Evolutionary conservation across 768 basidiomycete genomes (phyloP).

Genomic region (Lyophyllum decastes): DNA sequence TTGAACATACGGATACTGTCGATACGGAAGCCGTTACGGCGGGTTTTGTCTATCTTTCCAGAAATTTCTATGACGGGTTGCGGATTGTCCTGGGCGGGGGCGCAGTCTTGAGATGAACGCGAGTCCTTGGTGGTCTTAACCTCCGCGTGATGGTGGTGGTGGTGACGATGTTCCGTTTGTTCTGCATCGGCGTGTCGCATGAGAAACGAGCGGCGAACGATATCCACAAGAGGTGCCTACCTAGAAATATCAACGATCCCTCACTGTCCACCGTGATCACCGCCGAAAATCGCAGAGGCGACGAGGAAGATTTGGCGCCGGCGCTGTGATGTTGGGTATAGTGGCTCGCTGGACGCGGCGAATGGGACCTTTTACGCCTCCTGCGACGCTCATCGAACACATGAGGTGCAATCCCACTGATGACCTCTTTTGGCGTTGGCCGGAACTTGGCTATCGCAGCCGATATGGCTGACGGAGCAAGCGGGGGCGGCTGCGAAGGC

Average conservation of each 20-base stretch:
- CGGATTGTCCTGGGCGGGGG: not conserved
- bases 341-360: constrained; percentile 11
- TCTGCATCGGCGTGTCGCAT: not conserved
- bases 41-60: constrained; percentile 13
- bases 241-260: constrained; percentile 31
- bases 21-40: constrained; percentile 17
- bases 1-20: constrained; percentile 19
- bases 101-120: constrained; percentile 2
- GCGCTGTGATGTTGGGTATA: constrained; percentile 13
- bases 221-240: constrained; percentile 18
- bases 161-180: constrained; percentile 14
- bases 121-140: not conserved
- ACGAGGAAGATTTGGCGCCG: constrained; percentile 31
- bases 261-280: constrained; percentile 35
- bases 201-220: not conserved
- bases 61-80: constrained; percentile 13
- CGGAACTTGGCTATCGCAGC: constrained; percentile 40
- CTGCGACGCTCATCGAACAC: constrained; percentile 41
- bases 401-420: constrained; percentile 47
- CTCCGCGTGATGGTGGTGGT: constrained; percentile 4
- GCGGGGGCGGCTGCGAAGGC: constrained; percentile 1
- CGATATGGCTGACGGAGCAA: constrained; percentile 14
- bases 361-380: constrained; percentile 25
- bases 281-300: constrained; percentile 34
- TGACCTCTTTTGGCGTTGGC: constrained; percentile 41